Percentiles rank a stretch among this genome's conserved stretches.
Evolutionary conservation across 2,329 filamentous ascomycete genomes (phyloP).

Genomic region (Didymella pinodella): DNA sequence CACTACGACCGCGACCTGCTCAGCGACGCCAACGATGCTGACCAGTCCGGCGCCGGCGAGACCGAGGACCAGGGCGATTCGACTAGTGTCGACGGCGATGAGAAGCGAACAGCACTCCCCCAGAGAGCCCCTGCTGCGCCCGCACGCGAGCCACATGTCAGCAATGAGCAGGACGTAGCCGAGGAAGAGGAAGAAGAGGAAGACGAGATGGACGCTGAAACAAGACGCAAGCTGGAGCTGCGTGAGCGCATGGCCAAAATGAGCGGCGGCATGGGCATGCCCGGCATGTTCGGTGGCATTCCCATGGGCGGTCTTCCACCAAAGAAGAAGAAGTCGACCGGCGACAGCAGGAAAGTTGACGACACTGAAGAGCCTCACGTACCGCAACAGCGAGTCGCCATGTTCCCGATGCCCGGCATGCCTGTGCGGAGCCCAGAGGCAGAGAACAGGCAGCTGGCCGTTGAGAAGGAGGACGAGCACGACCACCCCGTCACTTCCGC

Average conservation of each 20-base stretch:
- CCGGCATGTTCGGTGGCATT: slow-evolving; percentile 84
- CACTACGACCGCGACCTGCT: slow-evolving; percentile 60
- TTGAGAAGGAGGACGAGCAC: slow-evolving; percentile 63
- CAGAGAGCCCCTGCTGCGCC: slow-evolving; percentile 50
- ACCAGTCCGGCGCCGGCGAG: slow-evolving; percentile 69
- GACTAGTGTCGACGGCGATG: slow-evolving; percentile 77
- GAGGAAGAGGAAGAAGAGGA: slow-evolving; percentile 76
- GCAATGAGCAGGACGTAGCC: slow-evolving; percentile 60
- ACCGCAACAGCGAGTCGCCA: slow-evolving; percentile 57
- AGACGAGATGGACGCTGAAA: slow-evolving; percentile 86
- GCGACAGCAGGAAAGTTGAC: slow-evolving; percentile 49
- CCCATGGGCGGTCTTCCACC: slow-evolving; percentile 62
- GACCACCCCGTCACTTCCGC: slow-evolving; percentile 53
- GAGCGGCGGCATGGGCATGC: slow-evolving; percentile 97
- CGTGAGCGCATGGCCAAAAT: slow-evolving; percentile 97
- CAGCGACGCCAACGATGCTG: slow-evolving; percentile 71
- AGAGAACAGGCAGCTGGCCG: slow-evolving; percentile 51
- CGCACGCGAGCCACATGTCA: slow-evolving; percentile 55
- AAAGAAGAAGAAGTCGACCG: slow-evolving; percentile 59
- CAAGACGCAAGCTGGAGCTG: slow-evolving; percentile 83
- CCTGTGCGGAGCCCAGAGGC: slow-evolving; percentile 59
- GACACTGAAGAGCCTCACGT: slow-evolving; percentile 42
- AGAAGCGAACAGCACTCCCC: slow-evolving; percentile 59
- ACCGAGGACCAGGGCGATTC: slow-evolving; percentile 68
- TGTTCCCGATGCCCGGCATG: slow-evolving; percentile 76